Evolutionary conservation across 345 rosid species (phyloP).

Genomic region (Barbarea vulgaris): DNA sequence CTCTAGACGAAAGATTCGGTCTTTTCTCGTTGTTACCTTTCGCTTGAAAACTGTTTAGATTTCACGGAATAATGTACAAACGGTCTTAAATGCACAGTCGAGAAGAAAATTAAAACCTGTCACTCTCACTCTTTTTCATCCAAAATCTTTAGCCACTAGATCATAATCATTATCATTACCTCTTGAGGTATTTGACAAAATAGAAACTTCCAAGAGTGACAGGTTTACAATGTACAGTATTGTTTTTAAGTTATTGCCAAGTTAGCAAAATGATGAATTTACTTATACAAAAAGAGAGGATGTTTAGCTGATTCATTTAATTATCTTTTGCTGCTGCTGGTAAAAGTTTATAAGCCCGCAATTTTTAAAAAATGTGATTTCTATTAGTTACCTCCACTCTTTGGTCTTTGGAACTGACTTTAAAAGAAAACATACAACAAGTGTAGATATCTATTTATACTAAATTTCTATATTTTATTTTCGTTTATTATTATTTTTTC

Average conservation of each 20-base stretch:
- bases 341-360: no score
- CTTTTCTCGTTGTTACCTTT: neutral
- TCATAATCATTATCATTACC: constrained; percentile 10
- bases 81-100: constrained; percentile 36
- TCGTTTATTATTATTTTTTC: no score
- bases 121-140: constrained; percentile 36
- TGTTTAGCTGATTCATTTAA: neutral
- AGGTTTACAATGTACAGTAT: no score
- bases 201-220: constrained; percentile 17
- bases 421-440: no score
- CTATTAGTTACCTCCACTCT: no score
- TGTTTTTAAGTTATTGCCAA: neutral
- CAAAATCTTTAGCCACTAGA: constrained; percentile 33
- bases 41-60: constrained; percentile 19
- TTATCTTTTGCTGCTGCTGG: no score
- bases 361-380: no score
- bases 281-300: neutral
- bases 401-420: no score
- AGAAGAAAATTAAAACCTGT: constrained; percentile 6
- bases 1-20: constrained; percentile 33
- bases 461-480: no score
- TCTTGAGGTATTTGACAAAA: constrained; percentile 20
- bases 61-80: neutral
- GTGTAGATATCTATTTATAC: no score
- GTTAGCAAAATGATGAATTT: neutral